Conservation (phyloP, 1,284 basidiomycete genomes). For the Leccinum fallax region DNA sequence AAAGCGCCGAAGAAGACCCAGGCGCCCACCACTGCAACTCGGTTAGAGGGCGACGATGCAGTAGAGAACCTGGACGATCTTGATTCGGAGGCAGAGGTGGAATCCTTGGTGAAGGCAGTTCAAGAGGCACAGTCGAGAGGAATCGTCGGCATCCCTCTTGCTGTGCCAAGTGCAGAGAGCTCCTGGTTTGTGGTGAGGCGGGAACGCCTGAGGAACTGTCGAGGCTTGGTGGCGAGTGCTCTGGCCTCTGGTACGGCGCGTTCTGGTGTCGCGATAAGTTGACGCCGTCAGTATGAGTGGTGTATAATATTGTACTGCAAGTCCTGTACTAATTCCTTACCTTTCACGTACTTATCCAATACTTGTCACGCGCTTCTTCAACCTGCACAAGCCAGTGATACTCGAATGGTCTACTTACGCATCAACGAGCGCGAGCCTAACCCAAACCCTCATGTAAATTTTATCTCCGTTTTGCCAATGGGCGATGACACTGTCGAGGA, state of each 20-base stretch:
- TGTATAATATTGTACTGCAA: neutral
- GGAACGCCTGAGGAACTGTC: slow-evolving; percentile 69
- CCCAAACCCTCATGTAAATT: slow-evolving; percentile 77
- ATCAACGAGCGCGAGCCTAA: slow-evolving; percentile 69
- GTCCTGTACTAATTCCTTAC: neutral
- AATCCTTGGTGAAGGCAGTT: slow-evolving; percentile 55
- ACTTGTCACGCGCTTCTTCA: slow-evolving; percentile 9
- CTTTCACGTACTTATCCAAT: neutral
- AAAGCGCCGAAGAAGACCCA: slow-evolving; percentile 56
- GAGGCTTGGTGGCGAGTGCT: slow-evolving; percentile 63
- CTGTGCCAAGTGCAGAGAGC: slow-evolving; percentile 49
- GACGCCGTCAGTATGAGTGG: neutral
- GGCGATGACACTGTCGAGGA: slow-evolving; percentile 43
- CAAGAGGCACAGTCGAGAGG: slow-evolving; percentile 58
- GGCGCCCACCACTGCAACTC: slow-evolving; percentile 46
- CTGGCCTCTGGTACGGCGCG: slow-evolving; percentile 37
- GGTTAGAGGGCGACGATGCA: slow-evolving; percentile 55
- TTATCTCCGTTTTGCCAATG: slow-evolving; percentile 62
- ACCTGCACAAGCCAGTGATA: neutral
- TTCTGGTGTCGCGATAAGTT: slow-evolving; percentile 28
- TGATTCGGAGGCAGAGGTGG: slow-evolving; percentile 76
- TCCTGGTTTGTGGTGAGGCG: slow-evolving; percentile 78
- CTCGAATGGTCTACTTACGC: slow-evolving; percentile 67
- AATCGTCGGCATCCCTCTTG: slow-evolving; percentile 49
- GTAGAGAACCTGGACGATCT: slow-evolving; percentile 77